Percentiles rank a stretch among this genome's conserved stretches.
Conservation (phyloP, 73 alveolate species). For the Vitrella brassicaformis region DNA sequence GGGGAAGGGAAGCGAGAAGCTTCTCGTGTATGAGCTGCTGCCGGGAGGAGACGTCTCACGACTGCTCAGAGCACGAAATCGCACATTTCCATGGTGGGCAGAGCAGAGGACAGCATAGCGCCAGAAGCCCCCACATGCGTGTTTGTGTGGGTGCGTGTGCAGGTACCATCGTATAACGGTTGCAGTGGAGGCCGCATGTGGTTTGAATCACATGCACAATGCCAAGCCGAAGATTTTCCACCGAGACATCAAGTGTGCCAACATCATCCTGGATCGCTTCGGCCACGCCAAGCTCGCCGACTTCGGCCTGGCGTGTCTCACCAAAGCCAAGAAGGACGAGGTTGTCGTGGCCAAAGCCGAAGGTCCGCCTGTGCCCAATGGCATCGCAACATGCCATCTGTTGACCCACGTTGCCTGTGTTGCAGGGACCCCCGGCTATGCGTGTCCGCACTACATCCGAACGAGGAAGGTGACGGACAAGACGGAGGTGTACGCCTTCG, state of each 20-base stretch:
- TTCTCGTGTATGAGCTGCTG: conserved; percentile 24
- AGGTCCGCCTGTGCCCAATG: too few relatives aligned
- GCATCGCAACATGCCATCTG: too few relatives aligned
- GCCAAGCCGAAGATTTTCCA: conserved; percentile 28
- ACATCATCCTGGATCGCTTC: conserved; percentile 16
- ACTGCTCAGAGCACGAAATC: too few relatives aligned
- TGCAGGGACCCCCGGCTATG: conserved; percentile 29
- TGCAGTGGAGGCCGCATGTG: conserved; percentile 18
- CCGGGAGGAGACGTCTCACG: conserved; percentile 24
- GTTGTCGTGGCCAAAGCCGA: background rate
- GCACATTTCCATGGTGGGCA: too few relatives aligned
- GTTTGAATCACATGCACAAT: conserved; percentile 23
- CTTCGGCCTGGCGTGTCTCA: conserved; percentile 4
- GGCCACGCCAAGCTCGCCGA: conserved; percentile 35
- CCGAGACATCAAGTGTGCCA: conserved; percentile 34
- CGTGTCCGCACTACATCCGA: conserved; percentile 15
- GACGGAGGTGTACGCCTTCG: conserved; percentile 28
- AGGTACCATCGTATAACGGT: too few relatives aligned
- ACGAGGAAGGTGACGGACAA: conserved; percentile 9
- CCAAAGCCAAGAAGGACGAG: background rate
- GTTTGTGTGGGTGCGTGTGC: too few relatives aligned
- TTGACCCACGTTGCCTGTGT: background rate
- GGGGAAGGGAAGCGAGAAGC: conserved; percentile 5
- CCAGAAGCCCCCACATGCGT: background rate
- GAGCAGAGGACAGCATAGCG: too few relatives aligned